A percentile compares a stretch with the other conserved stretches of the same genome.
These are phyloP conservation scores for Pestalotiopsis sp. DNA, from an alignment of 2,329 filamentous ascomycete genomes.

Conservation along the genomic window DNA sequence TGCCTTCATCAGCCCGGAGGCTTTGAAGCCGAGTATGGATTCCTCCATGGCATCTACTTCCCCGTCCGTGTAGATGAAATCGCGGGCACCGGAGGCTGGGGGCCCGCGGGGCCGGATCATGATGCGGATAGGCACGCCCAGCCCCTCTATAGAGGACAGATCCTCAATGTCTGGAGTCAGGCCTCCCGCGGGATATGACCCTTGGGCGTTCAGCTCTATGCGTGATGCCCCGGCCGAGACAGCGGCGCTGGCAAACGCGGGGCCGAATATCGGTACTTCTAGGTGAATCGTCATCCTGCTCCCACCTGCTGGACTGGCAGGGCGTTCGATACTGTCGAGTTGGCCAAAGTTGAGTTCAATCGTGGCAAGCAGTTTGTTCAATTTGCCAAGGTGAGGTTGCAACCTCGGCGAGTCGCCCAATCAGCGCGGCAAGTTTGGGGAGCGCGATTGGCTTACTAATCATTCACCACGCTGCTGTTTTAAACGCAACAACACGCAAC, in stretches of 20 bases:
- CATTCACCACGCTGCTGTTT: neutral
- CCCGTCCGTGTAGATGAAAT: conserved; percentile 51
- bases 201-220: conserved; percentile 55
- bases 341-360: neutral
- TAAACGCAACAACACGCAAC: too few species aligned
- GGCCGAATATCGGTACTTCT: conserved; percentile 58
- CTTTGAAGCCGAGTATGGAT: conserved; percentile 40
- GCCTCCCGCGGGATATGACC: conserved; percentile 54
- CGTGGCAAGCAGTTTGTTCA: neutral
- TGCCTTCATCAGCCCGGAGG: conserved; percentile 37
- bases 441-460: neutral
- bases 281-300: conserved; percentile 34
- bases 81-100: conserved; percentile 21
- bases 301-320: neutral
- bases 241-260: conserved; percentile 40
- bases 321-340: neutral
- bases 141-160: conserved; percentile 28
- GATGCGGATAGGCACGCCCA: conserved; percentile 49
- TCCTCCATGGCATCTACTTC: conserved; percentile 48
- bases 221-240: conserved; percentile 47
- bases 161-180: conserved; percentile 50
- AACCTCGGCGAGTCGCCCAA: neutral
- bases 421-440: neutral
- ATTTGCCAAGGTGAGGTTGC: neutral
- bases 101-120: conserved; percentile 56